Conservation (phyloP, 176 grass and related monocot species). For the Cenchrus fungigraminus region DNA sequence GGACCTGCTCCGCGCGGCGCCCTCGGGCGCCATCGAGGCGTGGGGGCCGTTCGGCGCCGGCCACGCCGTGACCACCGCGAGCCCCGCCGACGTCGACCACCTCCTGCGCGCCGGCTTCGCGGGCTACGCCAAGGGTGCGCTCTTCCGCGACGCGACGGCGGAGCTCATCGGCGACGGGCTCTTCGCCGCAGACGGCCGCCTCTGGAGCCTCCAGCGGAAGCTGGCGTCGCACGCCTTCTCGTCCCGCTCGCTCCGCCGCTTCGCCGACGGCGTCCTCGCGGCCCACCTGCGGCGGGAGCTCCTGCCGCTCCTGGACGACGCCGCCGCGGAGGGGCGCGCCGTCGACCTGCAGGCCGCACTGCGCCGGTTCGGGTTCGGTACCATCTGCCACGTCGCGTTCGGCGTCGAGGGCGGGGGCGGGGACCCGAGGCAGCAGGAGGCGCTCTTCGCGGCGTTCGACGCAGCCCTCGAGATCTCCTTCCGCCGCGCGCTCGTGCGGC, state of each 20-base stretch:
- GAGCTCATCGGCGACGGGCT: constrained; percentile 65
- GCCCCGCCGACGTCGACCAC: constrained; percentile 57
- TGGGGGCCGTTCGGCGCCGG: constrained; percentile 32
- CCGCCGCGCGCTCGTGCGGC: constrained; percentile 45
- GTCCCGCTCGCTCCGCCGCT: constrained; percentile 49
- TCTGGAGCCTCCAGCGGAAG: constrained; percentile 70
- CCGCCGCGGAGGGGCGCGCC: constrained; percentile 24
- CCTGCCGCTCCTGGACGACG: constrained; percentile 49
- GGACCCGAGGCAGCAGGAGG: background rate
- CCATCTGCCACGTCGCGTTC: constrained; percentile 71
- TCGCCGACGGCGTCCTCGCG: constrained; percentile 44
- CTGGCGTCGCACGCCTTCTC: constrained; percentile 61
- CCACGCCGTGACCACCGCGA: constrained; percentile 56
- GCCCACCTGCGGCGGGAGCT: constrained; percentile 30
- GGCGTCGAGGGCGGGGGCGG: constrained; percentile 40
- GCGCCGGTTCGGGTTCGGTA: constrained; percentile 65
- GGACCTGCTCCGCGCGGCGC: constrained; percentile 47
- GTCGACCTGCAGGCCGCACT: constrained; percentile 71
- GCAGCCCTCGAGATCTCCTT: constrained; percentile 60
- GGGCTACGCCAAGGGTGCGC: constrained; percentile 51
- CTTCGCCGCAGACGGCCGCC: constrained; percentile 53
- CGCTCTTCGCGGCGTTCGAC: constrained; percentile 68
- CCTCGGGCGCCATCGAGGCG: constrained; percentile 62
- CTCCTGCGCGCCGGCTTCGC: constrained; percentile 58
- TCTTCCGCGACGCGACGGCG: constrained; percentile 23